These are phyloP conservation scores for Stropharia rugosoannulata DNA, from an alignment of 768 basidiomycete genomes.

Conservation along the genomic window DNA sequence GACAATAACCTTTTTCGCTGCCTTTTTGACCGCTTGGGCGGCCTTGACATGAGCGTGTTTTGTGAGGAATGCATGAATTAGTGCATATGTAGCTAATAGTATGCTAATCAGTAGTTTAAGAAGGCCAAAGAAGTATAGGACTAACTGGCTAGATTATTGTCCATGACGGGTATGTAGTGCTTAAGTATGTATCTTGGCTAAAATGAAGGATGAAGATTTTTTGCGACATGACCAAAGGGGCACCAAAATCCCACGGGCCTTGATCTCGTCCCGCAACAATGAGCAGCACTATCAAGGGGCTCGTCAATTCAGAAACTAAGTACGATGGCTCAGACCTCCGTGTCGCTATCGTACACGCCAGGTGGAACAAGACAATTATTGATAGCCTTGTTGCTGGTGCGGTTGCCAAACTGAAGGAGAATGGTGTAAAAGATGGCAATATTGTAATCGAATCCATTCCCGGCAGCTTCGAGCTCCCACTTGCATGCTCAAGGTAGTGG, in stretches of 20 bases:
- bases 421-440: constrained; percentile 86
- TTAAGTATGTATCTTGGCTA: too few relatives aligned
- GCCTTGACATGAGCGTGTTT: constrained; percentile 67
- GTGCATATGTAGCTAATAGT: constrained; percentile 64
- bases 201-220: constrained; percentile 15
- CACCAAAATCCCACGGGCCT: constrained; percentile 30
- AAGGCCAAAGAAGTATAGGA: not conserved
- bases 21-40: constrained; percentile 73
- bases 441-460: constrained; percentile 92
- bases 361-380: constrained; percentile 93
- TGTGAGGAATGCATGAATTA: constrained; percentile 73
- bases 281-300: constrained; percentile 77
- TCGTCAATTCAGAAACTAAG: constrained; percentile 52
- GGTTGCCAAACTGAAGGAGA: constrained; percentile 73
- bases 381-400: constrained; percentile 83
- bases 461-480: constrained; percentile 94
- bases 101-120: constrained; percentile 2
- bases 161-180: constrained; percentile 33
- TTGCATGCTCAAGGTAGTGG: constrained; percentile 74
- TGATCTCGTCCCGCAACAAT: constrained; percentile 29
- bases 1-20: constrained; percentile 59
- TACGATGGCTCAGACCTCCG: constrained; percentile 83
- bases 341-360: constrained; percentile 90
- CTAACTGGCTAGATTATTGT: constrained; percentile 55
- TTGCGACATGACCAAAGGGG: constrained; percentile 21